A percentile compares a stretch with the other conserved stretches of the same genome.
These are phyloP conservation scores for Ambrosia trifida DNA, from an alignment of 129 eudicot species.

Conservation along the genomic window DNA sequence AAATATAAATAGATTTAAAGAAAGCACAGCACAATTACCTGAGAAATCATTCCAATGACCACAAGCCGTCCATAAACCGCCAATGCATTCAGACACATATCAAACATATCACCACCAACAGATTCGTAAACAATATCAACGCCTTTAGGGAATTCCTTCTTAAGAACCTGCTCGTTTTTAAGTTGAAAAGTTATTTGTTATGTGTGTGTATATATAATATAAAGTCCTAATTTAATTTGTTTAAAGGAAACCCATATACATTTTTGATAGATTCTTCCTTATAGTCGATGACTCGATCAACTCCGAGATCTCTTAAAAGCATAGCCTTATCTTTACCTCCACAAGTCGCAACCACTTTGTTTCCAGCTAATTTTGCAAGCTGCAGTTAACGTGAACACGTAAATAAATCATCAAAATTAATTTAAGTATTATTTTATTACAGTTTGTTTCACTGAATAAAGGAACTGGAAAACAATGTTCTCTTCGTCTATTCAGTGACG, in stretches of 20 bases:
- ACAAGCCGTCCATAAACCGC: slow-evolving; percentile 85
- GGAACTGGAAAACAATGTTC: background rate
- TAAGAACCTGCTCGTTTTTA: slow-evolving; percentile 58
- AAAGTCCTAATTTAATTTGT: background rate
- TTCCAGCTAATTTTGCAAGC: slow-evolving; percentile 98
- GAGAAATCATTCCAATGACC: slow-evolving; percentile 98
- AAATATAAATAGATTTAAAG: background rate
- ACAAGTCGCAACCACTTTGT: slow-evolving; percentile 92
- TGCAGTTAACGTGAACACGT: slow-evolving; percentile 24
- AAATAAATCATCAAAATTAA: slow-evolving; percentile 10
- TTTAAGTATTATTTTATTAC: background rate
- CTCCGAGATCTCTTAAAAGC: slow-evolving; percentile 71
- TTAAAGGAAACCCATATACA: slow-evolving; percentile 34
- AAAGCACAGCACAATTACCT: slow-evolving; percentile 48
- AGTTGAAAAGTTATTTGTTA: background rate
- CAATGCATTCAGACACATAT: slow-evolving; percentile 72
- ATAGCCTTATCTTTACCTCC: slow-evolving; percentile 93
- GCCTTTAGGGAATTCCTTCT: slow-evolving; percentile 89
- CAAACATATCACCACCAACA: slow-evolving; percentile 98
- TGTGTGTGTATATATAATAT: background rate
- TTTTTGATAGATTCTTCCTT: slow-evolving; percentile 72
- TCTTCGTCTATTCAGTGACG: background rate
- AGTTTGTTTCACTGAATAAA: background rate
- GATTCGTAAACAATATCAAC: slow-evolving; percentile 92
- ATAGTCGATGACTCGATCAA: slow-evolving; percentile 91